Base-by-base conservation (phyloP, 1,139 yeast genomes). In the Pneumocystis canis region DNA sequence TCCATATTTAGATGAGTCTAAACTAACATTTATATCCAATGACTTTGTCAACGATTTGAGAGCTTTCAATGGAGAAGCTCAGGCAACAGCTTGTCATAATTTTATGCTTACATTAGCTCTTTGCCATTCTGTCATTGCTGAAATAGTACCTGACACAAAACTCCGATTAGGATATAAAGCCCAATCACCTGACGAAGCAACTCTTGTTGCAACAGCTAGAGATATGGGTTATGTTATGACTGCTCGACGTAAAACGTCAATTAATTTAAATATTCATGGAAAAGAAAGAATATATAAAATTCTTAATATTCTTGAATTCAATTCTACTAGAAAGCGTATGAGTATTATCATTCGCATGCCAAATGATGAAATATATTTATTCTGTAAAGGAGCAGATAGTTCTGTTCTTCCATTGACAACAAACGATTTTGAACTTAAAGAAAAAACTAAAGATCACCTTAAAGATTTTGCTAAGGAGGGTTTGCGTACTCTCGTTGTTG, bases 151-250 rank as follows among this genome's bases (percentile, higher is more conserved):
- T 2, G 78, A 78, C 14, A 77, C 78, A 60, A 86, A 87, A 32
- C 83, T 82, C 0, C 78, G 76, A 59, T 74, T 85, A 62, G 81
- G 79, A 56, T 82, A 88, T 72, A 88, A 89, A 72, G 97, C 98
- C 0, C 97, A 92, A 74, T 87, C 96, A n/a, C 98, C 98, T 0
- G 98, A 92, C 76, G 98, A 92, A 74, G 94, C 96, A 56, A 97
- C 98, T 0, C 80, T 92, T 65, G 98, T 92, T 3, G 82, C 87
- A 7, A 92, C 95, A 33, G 97, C 98, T 0, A 81, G 96, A 70
- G 97, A 92, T 72, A 77, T 89, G 70, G 98, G 98, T 3, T 86
- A 86, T 72, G 84, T 87, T 9, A 87, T 92, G 73, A 77, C 82
- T 58, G 87, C 82, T 61, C 82, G 96, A 70, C 83, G 87, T 2